phyloP scores from a whole-genome alignment of 768 basidiomycete species.

The Pleurotus platypus region DNA sequence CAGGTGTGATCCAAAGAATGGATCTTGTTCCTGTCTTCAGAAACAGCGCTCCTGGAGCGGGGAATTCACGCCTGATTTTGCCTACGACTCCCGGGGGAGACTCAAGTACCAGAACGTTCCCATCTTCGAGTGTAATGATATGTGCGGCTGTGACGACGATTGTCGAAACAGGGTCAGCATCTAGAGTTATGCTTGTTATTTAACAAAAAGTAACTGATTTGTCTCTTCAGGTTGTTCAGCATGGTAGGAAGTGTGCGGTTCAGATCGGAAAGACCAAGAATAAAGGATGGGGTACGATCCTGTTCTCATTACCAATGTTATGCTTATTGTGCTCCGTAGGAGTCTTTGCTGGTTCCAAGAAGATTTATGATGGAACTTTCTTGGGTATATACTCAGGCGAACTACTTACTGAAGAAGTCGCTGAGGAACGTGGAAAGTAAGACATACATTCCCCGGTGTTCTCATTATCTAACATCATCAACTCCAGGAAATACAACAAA shows the following conservation, averaged over 20 bases:
- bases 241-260: conserved; percentile 63
- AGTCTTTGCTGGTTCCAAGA: conserved; percentile 62
- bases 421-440: conserved; percentile 64
- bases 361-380: conserved; percentile 66
- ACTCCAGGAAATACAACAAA: conserved; percentile 62
- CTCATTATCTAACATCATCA: conserved; percentile 5
- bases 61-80: conserved; percentile 46
- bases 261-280: conserved; percentile 64
- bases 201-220: neutral
- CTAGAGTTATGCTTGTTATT: neutral
- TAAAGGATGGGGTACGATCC: conserved; percentile 81
- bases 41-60: conserved; percentile 46
- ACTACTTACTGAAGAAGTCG: conserved; percentile 64
- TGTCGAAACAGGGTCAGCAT: conserved; percentile 75
- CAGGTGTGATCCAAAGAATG: conserved; percentile 69
- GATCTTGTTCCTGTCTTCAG: conserved; percentile 65
- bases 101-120: conserved; percentile 52
- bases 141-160: conserved; percentile 77
- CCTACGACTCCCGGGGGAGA: conserved; percentile 61
- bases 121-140: conserved; percentile 83
- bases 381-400: conserved; percentile 88
- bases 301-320: neutral
- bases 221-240: conserved; percentile 68
- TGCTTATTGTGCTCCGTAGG: conserved; percentile 37
- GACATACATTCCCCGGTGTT: conserved; percentile 18